phyloP scores from a whole-genome alignment of 139 green algal species.

The Eudorina sp. region DNA sequence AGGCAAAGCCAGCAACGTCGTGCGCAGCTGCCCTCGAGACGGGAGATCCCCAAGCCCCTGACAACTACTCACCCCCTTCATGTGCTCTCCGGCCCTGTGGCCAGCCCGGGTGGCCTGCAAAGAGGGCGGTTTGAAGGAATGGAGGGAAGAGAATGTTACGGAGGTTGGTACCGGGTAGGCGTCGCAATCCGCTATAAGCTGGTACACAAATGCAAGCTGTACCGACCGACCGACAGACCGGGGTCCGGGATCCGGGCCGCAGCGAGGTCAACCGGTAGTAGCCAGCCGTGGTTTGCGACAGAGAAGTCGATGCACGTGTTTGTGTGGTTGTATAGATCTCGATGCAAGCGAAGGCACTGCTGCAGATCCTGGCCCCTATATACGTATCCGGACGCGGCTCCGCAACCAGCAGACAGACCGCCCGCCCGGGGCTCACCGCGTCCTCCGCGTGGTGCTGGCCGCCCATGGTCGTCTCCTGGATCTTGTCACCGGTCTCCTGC shows the following conservation, averaged over 20 bases:
- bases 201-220: neutral
- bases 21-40: neutral
- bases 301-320: neutral
- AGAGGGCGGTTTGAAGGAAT: neutral
- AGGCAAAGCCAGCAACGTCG: neutral
- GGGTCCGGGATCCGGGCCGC: no score
- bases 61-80: neutral
- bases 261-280: no score
- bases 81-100: neutral
- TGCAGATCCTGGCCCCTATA: neutral
- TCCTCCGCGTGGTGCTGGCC: neutral
- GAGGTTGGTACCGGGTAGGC: neutral
- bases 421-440: neutral
- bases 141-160: neutral
- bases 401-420: neutral
- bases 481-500: constrained; percentile 19
- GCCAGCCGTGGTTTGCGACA: no score
- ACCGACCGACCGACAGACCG: no score
- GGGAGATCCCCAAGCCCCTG: neutral
- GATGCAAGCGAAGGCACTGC: neutral
- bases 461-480: constrained; percentile 38
- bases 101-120: neutral
- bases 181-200: no score
- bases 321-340: neutral
- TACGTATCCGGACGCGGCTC: neutral